phyloP scores from a whole-genome alignment of 495 filamentous ascomycete species.

The Lophiotrema nucula region DNA sequence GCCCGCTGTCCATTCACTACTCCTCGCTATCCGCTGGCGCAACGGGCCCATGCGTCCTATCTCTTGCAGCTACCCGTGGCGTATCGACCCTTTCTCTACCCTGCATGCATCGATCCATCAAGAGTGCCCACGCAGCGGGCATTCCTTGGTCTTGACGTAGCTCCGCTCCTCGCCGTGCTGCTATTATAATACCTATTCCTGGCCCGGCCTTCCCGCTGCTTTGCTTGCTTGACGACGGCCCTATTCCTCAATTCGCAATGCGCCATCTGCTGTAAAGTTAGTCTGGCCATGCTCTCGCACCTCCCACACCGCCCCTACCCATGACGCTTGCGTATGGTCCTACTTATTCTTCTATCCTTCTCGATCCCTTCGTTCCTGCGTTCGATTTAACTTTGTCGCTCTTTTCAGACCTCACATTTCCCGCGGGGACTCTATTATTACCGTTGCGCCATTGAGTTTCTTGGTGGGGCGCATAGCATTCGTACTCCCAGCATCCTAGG shows the following conservation, averaged over 20 bases:
- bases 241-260: constrained; percentile 28
- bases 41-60: constrained; percentile 15
- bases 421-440: background rate
- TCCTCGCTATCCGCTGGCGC: constrained; percentile 14
- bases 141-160: constrained; percentile 7
- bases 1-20: background rate
- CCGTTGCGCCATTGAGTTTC: background rate
- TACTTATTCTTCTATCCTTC: constrained; percentile 27
- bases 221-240: constrained; percentile 17
- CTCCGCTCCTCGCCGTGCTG: constrained; percentile 1
- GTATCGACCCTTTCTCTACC: constrained; percentile 13
- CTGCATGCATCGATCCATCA: constrained; percentile 18
- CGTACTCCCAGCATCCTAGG: background rate
- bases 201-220: constrained; percentile 11
- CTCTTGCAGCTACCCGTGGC: constrained; percentile 26
- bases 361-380: constrained; percentile 9
- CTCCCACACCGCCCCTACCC: constrained; percentile 2
- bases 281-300: constrained; percentile 2
- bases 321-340: constrained; percentile 19
- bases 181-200: constrained; percentile 31
- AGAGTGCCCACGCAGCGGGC: background rate
- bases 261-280: no score
- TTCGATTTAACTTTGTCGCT: constrained; percentile 9
- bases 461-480: background rate
- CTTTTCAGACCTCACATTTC: constrained; percentile 14